Conservation (phyloP, 2,329 filamentous ascomycete genomes). For the Gnomoniopsis sp. region DNA sequence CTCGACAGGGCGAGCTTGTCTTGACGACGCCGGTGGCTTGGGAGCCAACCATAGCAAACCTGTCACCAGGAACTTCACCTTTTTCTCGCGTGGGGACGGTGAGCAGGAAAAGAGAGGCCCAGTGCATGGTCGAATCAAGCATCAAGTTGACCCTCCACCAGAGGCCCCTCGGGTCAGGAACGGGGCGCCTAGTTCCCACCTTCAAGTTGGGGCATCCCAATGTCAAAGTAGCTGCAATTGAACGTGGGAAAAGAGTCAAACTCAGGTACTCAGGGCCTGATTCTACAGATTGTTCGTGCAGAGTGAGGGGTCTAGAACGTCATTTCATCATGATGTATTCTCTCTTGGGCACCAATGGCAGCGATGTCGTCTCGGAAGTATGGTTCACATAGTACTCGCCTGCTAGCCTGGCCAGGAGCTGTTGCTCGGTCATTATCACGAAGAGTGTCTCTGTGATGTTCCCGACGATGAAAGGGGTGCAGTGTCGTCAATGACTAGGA, state of each 20-base stretch:
- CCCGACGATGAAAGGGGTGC: too few relatives aligned
- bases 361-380: too few relatives aligned
- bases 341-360: too few relatives aligned
- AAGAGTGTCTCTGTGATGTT: too few relatives aligned
- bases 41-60: slow-evolving; percentile 21
- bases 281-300: too few relatives aligned
- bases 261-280: too few relatives aligned
- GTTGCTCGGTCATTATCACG: too few relatives aligned
- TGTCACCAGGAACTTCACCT: not conserved
- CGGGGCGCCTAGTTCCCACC: not conserved
- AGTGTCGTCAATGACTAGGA: too few relatives aligned
- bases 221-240: not conserved
- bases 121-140: slow-evolving; percentile 29
- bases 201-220: not conserved
- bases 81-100: not conserved
- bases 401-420: too few relatives aligned
- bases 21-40: slow-evolving; percentile 12
- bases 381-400: too few relatives aligned
- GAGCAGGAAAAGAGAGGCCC: not conserved
- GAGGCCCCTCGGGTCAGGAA: not conserved
- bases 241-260: not conserved
- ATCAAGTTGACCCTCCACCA: slow-evolving; percentile 23
- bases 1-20: slow-evolving; percentile 16
- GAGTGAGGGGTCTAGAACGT: too few relatives aligned
- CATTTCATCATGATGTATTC: too few relatives aligned